A percentile compares a stretch with the other conserved stretches of the same genome.
Evolutionary conservation across 1,284 basidiomycete genomes (phyloP).

Genomic region (Rhodotorula sp.): DNA sequence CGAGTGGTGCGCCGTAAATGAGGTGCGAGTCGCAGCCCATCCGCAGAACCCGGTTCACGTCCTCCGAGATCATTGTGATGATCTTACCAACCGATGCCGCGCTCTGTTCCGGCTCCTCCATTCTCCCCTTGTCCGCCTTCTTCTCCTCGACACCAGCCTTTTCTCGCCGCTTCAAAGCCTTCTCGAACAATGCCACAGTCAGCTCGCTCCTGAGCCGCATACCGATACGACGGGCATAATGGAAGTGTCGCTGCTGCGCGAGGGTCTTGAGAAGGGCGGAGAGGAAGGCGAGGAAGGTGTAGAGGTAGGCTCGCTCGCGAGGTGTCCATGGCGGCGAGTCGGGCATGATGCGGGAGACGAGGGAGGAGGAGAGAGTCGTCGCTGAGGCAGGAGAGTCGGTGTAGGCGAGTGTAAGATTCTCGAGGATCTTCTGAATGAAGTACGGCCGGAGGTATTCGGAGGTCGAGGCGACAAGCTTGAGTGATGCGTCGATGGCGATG

Average conservation of each 20-base stretch:
- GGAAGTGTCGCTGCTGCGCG: constrained; percentile 52
- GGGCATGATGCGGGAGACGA: neutral
- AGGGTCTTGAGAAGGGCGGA: constrained; percentile 20
- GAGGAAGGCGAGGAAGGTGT: constrained; percentile 57
- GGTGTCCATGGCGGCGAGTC: constrained; percentile 22
- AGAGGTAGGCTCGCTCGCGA: constrained; percentile 66
- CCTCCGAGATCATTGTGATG: constrained; percentile 46
- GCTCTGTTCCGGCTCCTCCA: constrained; percentile 4
- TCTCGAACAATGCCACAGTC: constrained; percentile 46
- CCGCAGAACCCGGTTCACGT: constrained; percentile 47
- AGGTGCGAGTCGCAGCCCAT: constrained; percentile 44
- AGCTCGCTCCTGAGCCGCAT: constrained; percentile 46
- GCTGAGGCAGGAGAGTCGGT: neutral
- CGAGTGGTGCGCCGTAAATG: constrained; percentile 62
- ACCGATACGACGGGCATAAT: constrained; percentile 47
- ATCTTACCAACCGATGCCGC: constrained; percentile 45
- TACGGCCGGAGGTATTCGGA: constrained; percentile 32
- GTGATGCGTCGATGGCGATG: constrained; percentile 69
- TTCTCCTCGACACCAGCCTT: constrained; percentile 12
- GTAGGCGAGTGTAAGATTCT: constrained; percentile 25
- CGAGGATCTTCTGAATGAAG: constrained; percentile 37
- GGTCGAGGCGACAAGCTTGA: constrained; percentile 54
- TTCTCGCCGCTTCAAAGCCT: constrained; percentile 46
- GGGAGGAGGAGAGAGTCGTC: neutral
- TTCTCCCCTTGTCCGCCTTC: neutral